Base-by-base conservation (phyloP, 306 rosid genomes). In the Alnus glutinosa region DNA sequence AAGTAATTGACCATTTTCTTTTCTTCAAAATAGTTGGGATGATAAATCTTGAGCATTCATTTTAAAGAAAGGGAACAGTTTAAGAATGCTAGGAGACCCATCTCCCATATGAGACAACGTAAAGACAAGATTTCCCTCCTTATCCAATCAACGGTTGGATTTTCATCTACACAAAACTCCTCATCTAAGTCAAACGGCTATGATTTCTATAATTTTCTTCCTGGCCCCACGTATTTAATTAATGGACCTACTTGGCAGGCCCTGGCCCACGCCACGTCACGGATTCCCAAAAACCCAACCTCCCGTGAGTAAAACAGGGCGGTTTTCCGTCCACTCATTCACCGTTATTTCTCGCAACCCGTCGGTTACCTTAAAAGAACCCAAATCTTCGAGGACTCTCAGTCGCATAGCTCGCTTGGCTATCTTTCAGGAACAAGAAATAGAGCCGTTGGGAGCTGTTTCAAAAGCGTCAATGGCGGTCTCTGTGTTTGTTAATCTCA, bases 391-490 rank as follows among this genome's bases (percentile, higher is more conserved):
- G 52, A 9, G 66, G 6, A 10, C 66, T 28, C 42, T 18, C 10
- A 18, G 16, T 68, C 64, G 5, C 42, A 12, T 70, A 30, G 32
- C 1, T 55, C 12, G n/a, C 50, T 14, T 5, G 3, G 46, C 7
- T 42, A 7, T 42, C 15, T 46, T 70, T 32, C 79, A n/a, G 76
- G 28, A 23, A 23, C 75, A 71, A 2, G 77, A 32, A 77, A 83
- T 83, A 77, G 78, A 77, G 75, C 85, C 87, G 83, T 86, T 83
- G 79, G 18, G 66, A 46, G 19, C 34, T 67, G 15, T 14, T 63
- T 42, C 2, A 74, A 68, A 2, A 30, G 70, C 79, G 32, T 75
- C 77, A 39, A 71, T 78, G 71, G 44, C 71, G 55, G 2, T 46
- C 68, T 36, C 73, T 47, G 23, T 44, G 30, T 59, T 44, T 19